Evolutionary conservation across 768 basidiomycete species (phyloP).

Genomic region (Boletus rubescentipes): DNA sequence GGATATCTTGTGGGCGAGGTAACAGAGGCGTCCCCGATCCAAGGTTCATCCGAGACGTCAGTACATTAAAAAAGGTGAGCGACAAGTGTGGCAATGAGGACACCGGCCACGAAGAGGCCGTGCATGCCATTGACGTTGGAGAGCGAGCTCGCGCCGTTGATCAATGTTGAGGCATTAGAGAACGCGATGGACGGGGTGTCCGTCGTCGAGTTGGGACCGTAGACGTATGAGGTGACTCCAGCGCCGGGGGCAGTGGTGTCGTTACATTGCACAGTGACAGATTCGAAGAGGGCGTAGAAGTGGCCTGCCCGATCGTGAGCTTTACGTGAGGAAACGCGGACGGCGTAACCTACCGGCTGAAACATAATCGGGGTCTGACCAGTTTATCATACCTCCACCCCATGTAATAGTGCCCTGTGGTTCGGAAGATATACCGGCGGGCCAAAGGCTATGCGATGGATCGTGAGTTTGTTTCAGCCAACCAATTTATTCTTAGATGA

Average conservation of each 20-base stretch:
- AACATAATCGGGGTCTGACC: slow-evolving; percentile 73
- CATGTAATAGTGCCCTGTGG: slow-evolving; percentile 73
- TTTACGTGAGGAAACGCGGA: neutral
- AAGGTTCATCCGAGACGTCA: neutral
- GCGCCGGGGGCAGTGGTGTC: slow-evolving; percentile 44
- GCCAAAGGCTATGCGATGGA: slow-evolving; percentile 57
- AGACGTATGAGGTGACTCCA: slow-evolving; percentile 63
- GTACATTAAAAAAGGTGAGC: slow-evolving; percentile 20
- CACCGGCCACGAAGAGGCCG: slow-evolving; percentile 10
- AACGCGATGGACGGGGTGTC: slow-evolving; percentile 54
- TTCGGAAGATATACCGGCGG: slow-evolving; percentile 65
- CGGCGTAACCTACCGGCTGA: slow-evolving; percentile 47
- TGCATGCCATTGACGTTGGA: slow-evolving; percentile 10
- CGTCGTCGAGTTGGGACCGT: slow-evolving; percentile 52
- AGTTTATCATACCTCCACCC: slow-evolving; percentile 84
- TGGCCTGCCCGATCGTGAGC: slow-evolving; percentile 44
- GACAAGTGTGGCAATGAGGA: slow-evolving; percentile 15
- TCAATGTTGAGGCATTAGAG: slow-evolving; percentile 56
- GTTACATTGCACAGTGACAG: slow-evolving; percentile 62
- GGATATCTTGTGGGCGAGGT: neutral
- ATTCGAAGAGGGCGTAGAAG: slow-evolving; percentile 65
- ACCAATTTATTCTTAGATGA: neutral
- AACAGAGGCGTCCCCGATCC: neutral
- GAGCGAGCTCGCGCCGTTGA: slow-evolving; percentile 39
- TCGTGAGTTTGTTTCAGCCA: slow-evolving; percentile 5